These are phyloP conservation scores for Ceriops zippeliana DNA, from an alignment of 345 rosid genomes.

Conservation along the genomic window DNA sequence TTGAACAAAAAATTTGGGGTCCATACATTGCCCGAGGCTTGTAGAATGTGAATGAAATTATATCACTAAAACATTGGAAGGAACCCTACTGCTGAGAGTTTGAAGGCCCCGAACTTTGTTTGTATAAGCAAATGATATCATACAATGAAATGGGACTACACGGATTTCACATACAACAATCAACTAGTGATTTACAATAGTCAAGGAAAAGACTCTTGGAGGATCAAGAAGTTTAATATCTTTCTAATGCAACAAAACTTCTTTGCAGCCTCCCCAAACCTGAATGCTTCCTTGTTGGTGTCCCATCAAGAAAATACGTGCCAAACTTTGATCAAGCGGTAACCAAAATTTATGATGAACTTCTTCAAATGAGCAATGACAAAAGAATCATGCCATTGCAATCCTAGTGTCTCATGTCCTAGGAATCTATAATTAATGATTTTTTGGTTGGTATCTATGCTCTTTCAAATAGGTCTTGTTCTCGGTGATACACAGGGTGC, in stretches of 20 bases:
- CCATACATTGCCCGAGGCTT: too few relatives aligned
- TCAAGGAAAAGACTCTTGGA: neutral
- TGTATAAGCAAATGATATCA: slow-evolving; percentile 11
- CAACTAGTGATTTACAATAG: neutral
- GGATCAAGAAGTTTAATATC: neutral
- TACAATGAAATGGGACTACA: slow-evolving; percentile 9
- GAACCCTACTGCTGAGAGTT: too few relatives aligned
- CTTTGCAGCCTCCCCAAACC: neutral
- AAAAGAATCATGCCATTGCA: slow-evolving; percentile 1
- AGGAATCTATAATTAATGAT: slow-evolving; percentile 1
- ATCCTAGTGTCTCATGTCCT: slow-evolving; percentile 4
- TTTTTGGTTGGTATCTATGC: slow-evolving; percentile 29
- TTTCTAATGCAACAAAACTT: neutral
- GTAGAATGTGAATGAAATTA: too few relatives aligned
- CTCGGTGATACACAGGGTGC: slow-evolving; percentile 51
- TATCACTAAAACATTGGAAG: too few relatives aligned
- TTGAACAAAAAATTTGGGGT: too few relatives aligned
- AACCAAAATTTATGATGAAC: neutral
- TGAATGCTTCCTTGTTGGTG: neutral
- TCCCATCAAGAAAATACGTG: too few relatives aligned
- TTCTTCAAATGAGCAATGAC: neutral
- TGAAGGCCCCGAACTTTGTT: neutral
- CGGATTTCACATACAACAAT: neutral
- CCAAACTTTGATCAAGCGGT: too few relatives aligned
- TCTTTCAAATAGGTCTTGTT: slow-evolving; percentile 45